Evolutionary conservation across 768 basidiomycete genomes (phyloP).

Genomic region (Lanmaoa pseudosensibilis): DNA sequence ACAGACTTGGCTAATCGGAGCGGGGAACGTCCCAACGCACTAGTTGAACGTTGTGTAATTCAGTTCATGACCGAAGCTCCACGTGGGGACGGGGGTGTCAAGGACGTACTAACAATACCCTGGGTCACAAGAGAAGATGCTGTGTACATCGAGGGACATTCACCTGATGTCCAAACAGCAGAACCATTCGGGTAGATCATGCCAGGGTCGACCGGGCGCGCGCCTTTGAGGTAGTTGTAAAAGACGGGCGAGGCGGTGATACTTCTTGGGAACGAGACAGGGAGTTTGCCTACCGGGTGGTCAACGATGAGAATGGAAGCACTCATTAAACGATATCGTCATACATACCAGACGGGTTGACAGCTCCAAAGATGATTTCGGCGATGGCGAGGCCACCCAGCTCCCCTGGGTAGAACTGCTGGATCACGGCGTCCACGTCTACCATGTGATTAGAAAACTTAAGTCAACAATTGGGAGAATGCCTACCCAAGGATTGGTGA

Average conservation of each 20-base stretch:
- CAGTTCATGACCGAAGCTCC: constrained; percentile 23
- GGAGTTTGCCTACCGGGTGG: constrained; percentile 51
- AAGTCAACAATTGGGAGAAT: not conserved
- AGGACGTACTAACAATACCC: constrained; percentile 17
- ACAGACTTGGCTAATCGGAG: not conserved
- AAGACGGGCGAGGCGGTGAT: constrained; percentile 65
- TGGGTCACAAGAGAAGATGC: not conserved
- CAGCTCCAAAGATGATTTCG: constrained; percentile 64
- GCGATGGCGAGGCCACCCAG: constrained; percentile 67
- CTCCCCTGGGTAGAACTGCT: constrained; percentile 75
- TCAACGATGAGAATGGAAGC: not conserved
- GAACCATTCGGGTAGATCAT: constrained; percentile 35
- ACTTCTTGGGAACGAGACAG: constrained; percentile 62
- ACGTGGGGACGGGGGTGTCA: constrained; percentile 19
- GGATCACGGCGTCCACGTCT: constrained; percentile 71
- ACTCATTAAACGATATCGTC: not conserved
- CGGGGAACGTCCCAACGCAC: constrained; percentile 6
- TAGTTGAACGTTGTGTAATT: constrained; percentile 26
- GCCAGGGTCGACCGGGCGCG: constrained; percentile 56
- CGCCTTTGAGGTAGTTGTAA: constrained; percentile 70
- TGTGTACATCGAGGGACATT: not conserved
- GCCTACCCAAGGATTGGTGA: constrained; percentile 69
- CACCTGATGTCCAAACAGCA: constrained; percentile 23
- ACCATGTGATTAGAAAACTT: not conserved
- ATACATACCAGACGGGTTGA: constrained; percentile 60